Evolutionary conservation across 2,329 filamentous ascomycete genomes (phyloP), one percentile per base, ranked within the genome.

Genomic region (Cordyceps pruinosa): DNA sequence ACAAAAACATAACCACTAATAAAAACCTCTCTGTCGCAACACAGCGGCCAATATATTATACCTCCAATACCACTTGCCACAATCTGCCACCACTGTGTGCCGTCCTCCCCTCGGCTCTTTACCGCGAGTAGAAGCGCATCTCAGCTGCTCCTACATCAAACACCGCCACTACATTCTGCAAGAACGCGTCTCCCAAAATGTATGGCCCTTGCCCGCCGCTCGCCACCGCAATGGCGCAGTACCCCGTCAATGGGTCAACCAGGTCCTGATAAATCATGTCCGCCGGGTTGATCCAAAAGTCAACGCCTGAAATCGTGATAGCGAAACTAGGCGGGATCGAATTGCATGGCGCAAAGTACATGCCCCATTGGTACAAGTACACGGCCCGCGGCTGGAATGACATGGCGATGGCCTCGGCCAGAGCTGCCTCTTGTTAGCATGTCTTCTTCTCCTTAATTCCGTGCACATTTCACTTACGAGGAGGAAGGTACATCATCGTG

Each of bases 131-230:
- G 65, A 78, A 75, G 4, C 73, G 70, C 71, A 79, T 74, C 65
- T 76, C 66, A n/a, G 69, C 74, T 6, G 67, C 73, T 1, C 75
- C 75, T 17, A 77, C 66, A 58, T 79, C 75, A 62, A 77, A 78
- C 1, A 80, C 75, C 0, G 74, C 73, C 51, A 81, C 65, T 2
- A 77, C 76, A 56, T 77, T 81, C 64, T 79, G 74, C 59, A 82
- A 64, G 57, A 80, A 82, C 7, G 73, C 72, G 34, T 76, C 73
- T 0, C 79, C 78, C 32, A 82, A 64, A 25, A 81, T 75, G 58
- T 76, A 80, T 7, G 77, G 77, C 8, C 77, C 75, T 1, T 68
- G 60, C 0, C 72, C 73, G 1, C 77, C 77, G 47, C 67, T 75
- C 13, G 75, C 68, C 56, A 81, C 72, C 6, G 73, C 73, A 32